Conservation (phyloP, 768 basidiomycete species). For the Sarcodon sp. region DNA sequence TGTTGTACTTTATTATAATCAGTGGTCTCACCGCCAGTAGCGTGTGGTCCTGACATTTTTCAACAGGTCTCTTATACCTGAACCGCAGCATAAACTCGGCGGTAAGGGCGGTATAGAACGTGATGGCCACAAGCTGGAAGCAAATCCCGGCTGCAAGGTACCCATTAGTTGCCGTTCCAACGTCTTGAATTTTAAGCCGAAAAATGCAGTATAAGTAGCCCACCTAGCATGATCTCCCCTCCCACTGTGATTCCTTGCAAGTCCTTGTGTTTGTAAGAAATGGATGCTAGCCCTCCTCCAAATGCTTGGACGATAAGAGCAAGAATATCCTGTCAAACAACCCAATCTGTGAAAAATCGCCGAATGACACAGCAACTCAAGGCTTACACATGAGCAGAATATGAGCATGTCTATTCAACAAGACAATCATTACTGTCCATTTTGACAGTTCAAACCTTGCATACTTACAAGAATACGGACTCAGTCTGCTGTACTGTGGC, state of each 20-base stretch:
- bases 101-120: slow-evolving; percentile 25
- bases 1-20: neutral
- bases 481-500: slow-evolving; percentile 30
- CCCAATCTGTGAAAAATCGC: neutral
- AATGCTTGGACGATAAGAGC: slow-evolving; percentile 52
- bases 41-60: neutral
- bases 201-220: slow-evolving; percentile 6
- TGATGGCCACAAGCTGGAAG: slow-evolving; percentile 25
- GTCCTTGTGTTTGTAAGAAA: slow-evolving; percentile 9
- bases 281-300: slow-evolving; percentile 41
- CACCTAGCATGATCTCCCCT: slow-evolving; percentile 41
- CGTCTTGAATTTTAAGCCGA: neutral
- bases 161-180: slow-evolving; percentile 1
- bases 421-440: neutral
- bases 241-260: slow-evolving; percentile 16
- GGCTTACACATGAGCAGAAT: slow-evolving; percentile 23
- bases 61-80: slow-evolving; percentile 20
- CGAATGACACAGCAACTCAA: neutral
- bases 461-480: slow-evolving; percentile 27
- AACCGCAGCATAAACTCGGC: slow-evolving; percentile 33
- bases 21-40: slow-evolving; percentile 3
- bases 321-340: slow-evolving; percentile 28
- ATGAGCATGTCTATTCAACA: slow-evolving; percentile 24
- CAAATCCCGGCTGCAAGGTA: slow-evolving; percentile 11
- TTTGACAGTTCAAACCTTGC: neutral